Evolutionary conservation across 2,329 filamentous ascomycete genomes (phyloP).

Genomic region (Aspergillus fischeri): DNA sequence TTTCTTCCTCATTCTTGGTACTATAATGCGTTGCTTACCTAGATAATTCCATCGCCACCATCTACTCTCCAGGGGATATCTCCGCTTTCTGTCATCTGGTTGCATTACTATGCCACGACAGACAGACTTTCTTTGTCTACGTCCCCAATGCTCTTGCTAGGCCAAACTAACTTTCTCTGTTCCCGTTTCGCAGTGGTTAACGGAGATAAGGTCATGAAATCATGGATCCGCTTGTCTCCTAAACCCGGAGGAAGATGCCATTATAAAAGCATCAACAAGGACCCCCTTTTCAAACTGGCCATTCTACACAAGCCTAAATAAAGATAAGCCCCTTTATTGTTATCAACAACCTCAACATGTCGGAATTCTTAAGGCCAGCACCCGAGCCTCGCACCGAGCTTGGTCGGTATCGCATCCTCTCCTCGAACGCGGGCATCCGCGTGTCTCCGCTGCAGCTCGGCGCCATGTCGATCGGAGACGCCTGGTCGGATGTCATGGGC

Average conservation of each 20-base stretch:
- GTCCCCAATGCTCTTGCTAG: not conserved
- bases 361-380: conserved; percentile 34
- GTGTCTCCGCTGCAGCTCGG: conserved; percentile 59
- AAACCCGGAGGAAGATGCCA: not conserved
- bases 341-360: conserved; percentile 18
- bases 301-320: not conserved
- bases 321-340: not conserved
- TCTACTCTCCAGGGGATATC: not conserved
- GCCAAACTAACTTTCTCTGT: not conserved
- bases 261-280: not conserved
- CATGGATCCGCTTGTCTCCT: not conserved
- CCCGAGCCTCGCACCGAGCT: conserved; percentile 57
- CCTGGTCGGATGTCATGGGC: conserved; percentile 55
- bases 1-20: not conserved
- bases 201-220: not conserved
- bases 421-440: conserved; percentile 60
- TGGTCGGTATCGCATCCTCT: conserved; percentile 62
- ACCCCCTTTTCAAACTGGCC: not conserved
- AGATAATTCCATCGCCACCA: not conserved
- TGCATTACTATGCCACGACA: not conserved
- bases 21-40: not conserved
- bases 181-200: not conserved
- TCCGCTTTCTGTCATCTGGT: not conserved
- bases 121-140: too few relatives aligned
- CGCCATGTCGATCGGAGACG: conserved; percentile 37